phyloP scores from a whole-genome alignment of 768 basidiomycete species.

The Lactarius sp. region DNA sequence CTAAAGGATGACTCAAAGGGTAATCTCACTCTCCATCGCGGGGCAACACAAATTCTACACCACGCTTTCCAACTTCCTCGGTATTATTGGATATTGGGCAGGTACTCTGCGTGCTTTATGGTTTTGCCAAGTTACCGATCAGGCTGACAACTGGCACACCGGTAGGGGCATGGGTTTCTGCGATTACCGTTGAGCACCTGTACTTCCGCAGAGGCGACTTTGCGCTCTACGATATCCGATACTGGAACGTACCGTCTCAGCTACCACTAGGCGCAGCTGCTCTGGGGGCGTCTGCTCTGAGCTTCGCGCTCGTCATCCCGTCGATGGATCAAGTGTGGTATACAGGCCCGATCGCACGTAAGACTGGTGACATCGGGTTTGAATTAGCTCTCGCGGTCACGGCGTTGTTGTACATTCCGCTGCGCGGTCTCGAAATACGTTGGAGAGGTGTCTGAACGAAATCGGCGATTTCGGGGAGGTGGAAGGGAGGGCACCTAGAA shows the following conservation, averaged over 20 bases:
- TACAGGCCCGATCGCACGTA: conserved; percentile 58
- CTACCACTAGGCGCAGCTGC: conserved; percentile 66
- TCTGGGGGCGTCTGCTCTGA: conserved; percentile 43
- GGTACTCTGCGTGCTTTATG: conserved; percentile 16
- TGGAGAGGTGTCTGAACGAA: conserved; percentile 6
- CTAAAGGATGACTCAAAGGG: conserved; percentile 33
- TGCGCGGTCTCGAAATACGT: conserved; percentile 38
- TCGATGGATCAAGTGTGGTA: conserved; percentile 72
- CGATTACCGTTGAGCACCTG: conserved; percentile 63
- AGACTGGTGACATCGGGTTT: conserved; percentile 68
- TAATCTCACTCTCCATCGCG: conserved; percentile 65
- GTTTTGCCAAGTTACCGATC: not conserved
- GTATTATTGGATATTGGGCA: conserved; percentile 50
- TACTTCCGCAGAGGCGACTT: conserved; percentile 53
- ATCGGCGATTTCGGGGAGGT: not conserved
- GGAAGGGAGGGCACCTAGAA: too few relatives aligned
- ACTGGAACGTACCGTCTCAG: conserved; percentile 49
- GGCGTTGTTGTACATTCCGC: conserved; percentile 46
- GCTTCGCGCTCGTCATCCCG: conserved; percentile 55
- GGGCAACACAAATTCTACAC: conserved; percentile 62
- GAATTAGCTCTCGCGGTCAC: conserved; percentile 51
- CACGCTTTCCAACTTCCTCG: conserved; percentile 61
- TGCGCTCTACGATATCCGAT: conserved; percentile 41
- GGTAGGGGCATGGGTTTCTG: conserved; percentile 44
- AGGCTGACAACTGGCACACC: conserved; percentile 51